Evolutionary conservation across 495 filamentous ascomycete species (phyloP).

Genomic region (Articulospora tetracladia): DNA sequence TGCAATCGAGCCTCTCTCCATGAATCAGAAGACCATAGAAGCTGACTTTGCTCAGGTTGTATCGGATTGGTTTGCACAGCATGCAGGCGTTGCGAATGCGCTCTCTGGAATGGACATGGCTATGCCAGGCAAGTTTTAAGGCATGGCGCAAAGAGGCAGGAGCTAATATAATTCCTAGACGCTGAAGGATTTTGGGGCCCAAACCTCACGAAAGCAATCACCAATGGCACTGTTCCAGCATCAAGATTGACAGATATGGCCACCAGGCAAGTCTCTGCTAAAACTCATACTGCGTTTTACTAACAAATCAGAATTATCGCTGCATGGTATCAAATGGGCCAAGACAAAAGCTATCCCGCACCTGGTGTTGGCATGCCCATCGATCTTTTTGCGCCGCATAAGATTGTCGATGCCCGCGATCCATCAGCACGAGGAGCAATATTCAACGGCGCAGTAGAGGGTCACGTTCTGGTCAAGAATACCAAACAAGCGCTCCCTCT

Average conservation of each 20-base stretch:
- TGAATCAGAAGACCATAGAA: too few species aligned
- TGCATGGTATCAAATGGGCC: constrained; percentile 51
- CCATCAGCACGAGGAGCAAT: constrained; percentile 35
- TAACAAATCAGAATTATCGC: constrained; percentile 24
- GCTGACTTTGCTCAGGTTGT: constrained; percentile 61
- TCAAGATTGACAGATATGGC: constrained; percentile 24
- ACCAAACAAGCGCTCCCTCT: constrained; percentile 50
- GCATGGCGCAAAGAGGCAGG: too few species aligned
- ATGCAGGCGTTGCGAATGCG: constrained; percentile 71
- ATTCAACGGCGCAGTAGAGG: constrained; percentile 44
- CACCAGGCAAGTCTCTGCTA: constrained; percentile 38
- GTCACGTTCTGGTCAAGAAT: constrained; percentile 64
- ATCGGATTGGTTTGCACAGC: constrained; percentile 64
- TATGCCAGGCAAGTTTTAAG: constrained; percentile 65
- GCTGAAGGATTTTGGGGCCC: constrained; percentile 45
- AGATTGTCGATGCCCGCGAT: constrained; percentile 44
- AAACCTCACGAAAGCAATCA: constrained; percentile 40
- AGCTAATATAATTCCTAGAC: constrained; percentile 46
- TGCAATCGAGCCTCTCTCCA: too few species aligned
- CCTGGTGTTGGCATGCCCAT: constrained; percentile 41
- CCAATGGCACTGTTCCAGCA: constrained; percentile 44
- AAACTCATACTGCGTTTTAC: not conserved
- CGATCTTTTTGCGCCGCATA: constrained; percentile 51
- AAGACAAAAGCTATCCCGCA: constrained; percentile 31
- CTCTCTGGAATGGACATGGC: constrained; percentile 87